Conservation (phyloP, 2,329 filamentous ascomycete species). For the Emydomyces testavorans region DNA sequence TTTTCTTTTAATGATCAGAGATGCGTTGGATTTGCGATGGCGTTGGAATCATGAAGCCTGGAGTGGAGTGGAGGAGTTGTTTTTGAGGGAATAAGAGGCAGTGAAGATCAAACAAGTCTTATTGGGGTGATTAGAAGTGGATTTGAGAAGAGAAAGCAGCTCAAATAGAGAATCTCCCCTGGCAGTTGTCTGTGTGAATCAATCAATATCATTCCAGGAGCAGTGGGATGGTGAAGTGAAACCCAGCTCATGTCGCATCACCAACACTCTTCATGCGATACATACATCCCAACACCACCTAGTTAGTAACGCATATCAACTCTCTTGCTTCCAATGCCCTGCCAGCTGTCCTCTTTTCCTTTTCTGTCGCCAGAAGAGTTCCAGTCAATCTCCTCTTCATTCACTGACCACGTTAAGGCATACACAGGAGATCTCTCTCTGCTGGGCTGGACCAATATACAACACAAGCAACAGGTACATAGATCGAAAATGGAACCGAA, state of each 20-base stretch:
- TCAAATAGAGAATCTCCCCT: neutral
- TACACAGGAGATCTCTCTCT: neutral
- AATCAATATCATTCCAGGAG: neutral
- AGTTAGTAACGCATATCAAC: too few relatives aligned
- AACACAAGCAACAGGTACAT: constrained; percentile 10
- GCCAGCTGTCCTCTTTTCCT: constrained; percentile 6
- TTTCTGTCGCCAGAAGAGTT: constrained; percentile 11
- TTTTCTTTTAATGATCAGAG: neutral
- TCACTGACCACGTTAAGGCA: constrained; percentile 2
- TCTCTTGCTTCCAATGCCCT: neutral
- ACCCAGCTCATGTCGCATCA: neutral
- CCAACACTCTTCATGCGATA: neutral
- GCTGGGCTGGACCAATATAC: constrained; percentile 8
- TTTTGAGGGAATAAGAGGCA: too few relatives aligned
- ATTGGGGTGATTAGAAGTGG: neutral
- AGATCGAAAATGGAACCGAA: too few relatives aligned
- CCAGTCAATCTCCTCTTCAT: constrained; percentile 5
- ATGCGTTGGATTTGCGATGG: neutral
- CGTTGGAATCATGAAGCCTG: too few relatives aligned
- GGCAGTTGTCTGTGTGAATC: neutral
- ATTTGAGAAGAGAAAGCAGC: neutral
- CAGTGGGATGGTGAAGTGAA: constrained; percentile 2
- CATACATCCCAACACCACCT: neutral
- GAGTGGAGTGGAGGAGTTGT: too few relatives aligned
- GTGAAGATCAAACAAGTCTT: too few relatives aligned